Evolutionary conservation across 306 rosid species (phyloP).

Genomic region (Castanea crenata): DNA sequence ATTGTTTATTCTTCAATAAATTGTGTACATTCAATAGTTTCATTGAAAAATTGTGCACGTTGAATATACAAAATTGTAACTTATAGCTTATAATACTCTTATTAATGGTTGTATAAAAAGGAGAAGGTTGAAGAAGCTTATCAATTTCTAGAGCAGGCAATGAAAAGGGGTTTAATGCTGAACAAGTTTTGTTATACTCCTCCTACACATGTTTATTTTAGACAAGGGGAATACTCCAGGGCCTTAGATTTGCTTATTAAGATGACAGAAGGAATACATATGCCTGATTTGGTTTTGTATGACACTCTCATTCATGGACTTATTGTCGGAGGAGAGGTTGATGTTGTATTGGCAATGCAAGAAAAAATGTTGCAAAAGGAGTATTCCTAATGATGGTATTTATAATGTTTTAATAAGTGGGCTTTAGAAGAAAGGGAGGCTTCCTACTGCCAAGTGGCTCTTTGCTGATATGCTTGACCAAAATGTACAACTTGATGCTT

Average conservation of each 20-base stretch:
- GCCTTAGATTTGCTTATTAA: conserved; percentile 59
- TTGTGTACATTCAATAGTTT: too few species aligned
- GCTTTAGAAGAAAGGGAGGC: conserved; percentile 67
- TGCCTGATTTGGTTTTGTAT: conserved; percentile 66
- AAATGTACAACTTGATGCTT: conserved; percentile 61
- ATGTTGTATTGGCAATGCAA: conserved; percentile 51
- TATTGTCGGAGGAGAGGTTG: conserved; percentile 57
- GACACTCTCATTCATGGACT: conserved; percentile 81
- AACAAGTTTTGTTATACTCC: conserved; percentile 69
- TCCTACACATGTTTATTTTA: conserved; percentile 53
- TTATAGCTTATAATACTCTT: conserved; percentile 37
- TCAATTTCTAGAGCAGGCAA: conserved; percentile 47
- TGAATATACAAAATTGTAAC: conserved; percentile 34
- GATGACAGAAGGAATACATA: conserved; percentile 60
- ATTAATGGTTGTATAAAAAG: conserved; percentile 50
- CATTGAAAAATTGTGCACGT: too few species aligned
- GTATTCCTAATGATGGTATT: conserved; percentile 68
- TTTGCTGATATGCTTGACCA: conserved; percentile 74
- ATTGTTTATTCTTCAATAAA: too few species aligned
- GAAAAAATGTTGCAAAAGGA: conserved; percentile 68
- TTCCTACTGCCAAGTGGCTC: conserved; percentile 63
- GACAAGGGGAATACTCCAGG: conserved; percentile 55
- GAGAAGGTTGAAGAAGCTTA: conserved; percentile 67
- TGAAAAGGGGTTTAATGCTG: conserved; percentile 43
- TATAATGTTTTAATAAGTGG: conserved; percentile 83